Conservation (phyloP, 1,139 yeast genomes). For the Candida sp. region DNA sequence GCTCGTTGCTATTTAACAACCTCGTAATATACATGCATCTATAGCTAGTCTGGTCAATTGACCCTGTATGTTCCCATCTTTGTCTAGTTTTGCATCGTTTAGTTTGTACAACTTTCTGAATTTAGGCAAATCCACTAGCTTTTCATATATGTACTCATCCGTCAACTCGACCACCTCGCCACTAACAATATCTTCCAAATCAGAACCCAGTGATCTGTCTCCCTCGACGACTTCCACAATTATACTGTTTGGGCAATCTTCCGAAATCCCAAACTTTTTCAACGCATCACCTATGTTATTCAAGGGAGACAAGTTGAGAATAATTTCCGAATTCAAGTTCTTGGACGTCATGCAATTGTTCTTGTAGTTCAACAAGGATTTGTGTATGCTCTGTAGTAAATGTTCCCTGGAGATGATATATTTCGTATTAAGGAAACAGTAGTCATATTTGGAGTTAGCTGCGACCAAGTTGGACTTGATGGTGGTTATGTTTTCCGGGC, state of each 20-base stretch:
- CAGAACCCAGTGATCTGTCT: conserved; percentile 5
- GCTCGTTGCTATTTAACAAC: conserved; percentile 23
- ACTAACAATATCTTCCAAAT: conserved; percentile 14
- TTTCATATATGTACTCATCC: conserved; percentile 26
- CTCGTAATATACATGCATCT: conserved; percentile 43
- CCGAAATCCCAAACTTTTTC: conserved; percentile 45
- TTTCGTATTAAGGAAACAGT: conserved; percentile 42
- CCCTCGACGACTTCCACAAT: conserved; percentile 33
- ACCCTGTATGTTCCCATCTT: conserved; percentile 22
- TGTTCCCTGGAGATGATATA: conserved; percentile 43
- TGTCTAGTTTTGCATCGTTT: conserved; percentile 29
- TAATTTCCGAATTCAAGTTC: conserved; percentile 46
- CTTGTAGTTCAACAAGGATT: conserved; percentile 33
- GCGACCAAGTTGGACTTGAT: conserved; percentile 35
- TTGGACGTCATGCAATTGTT: conserved; percentile 39
- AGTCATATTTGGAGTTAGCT: conserved; percentile 40
- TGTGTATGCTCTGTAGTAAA: conserved; percentile 35
- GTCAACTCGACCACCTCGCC: conserved; percentile 17
- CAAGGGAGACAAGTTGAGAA: conserved; percentile 44
- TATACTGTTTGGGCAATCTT: conserved; percentile 29
- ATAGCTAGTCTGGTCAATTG: conserved; percentile 39
- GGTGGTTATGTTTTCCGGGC: conserved; percentile 20
- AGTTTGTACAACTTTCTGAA: conserved; percentile 44
- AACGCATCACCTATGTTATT: conserved; percentile 50
- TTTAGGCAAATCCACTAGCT: conserved; percentile 29